Conservation (phyloP, 2,329 filamentous ascomycete genomes). For the Stachybotrys elegans region DNA sequence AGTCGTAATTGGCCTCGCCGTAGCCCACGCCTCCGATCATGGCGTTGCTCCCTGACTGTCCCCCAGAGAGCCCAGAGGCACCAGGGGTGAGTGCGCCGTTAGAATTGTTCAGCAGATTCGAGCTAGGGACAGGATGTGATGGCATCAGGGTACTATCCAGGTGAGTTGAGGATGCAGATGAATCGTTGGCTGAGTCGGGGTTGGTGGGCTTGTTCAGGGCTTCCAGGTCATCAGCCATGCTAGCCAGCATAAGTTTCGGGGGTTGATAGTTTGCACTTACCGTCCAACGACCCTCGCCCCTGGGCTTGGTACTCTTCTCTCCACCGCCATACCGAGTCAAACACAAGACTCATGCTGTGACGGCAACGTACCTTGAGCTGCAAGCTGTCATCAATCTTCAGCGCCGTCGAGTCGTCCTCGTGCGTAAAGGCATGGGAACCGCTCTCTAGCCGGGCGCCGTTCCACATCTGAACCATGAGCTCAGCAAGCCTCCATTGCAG, state of each 20-base stretch:
- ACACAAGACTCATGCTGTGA: slow-evolving; percentile 81
- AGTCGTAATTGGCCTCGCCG: slow-evolving; percentile 70
- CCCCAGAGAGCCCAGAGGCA: slow-evolving; percentile 37
- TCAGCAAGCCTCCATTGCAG: slow-evolving; percentile 75
- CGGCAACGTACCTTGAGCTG: slow-evolving; percentile 78
- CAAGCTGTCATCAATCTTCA: slow-evolving; percentile 62
- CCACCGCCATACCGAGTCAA: slow-evolving; percentile 83
- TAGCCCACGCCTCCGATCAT: slow-evolving; percentile 52
- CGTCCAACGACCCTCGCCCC: slow-evolving; percentile 64
- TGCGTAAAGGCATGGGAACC: slow-evolving; percentile 41
- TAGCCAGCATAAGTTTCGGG: no score
- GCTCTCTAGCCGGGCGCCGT: slow-evolving; percentile 54
- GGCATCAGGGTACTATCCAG: slow-evolving; percentile 56
- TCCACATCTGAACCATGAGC: slow-evolving; percentile 85
- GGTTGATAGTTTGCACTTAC: no score
- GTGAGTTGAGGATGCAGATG: slow-evolving; percentile 62
- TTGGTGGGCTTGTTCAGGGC: slow-evolving; percentile 84
- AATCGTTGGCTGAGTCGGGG: slow-evolving; percentile 72
- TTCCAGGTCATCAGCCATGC: slow-evolving; percentile 12
- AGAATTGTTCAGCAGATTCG: slow-evolving; percentile 36
- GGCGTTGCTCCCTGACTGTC: slow-evolving; percentile 33
- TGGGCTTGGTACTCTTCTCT: slow-evolving; percentile 71
- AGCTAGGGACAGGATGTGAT: slow-evolving; percentile 31
- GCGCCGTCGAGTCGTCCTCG: slow-evolving; percentile 40
- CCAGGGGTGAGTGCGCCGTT: slow-evolving; percentile 51